Evolutionary conservation across 768 basidiomycete species (phyloP), one percentile per base, ranked within the genome.

Genomic region (Coprinopsis cinerea): DNA sequence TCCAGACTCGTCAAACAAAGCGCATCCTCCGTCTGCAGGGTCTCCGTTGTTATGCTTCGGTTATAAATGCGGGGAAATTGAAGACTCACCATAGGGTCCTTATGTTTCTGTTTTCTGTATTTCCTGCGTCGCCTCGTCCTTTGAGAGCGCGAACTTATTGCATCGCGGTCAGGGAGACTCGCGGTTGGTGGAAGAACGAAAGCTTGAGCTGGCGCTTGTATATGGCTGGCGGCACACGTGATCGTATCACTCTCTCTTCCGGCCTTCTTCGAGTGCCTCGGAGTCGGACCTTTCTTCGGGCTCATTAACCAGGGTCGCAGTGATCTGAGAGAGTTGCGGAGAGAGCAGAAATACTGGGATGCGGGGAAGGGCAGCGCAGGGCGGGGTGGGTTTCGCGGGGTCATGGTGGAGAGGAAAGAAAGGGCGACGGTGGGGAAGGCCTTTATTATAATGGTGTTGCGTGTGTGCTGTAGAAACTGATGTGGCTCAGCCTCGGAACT

Each of bases 31-130:
- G 42, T 50, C 49, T 51, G 17, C 22, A 25, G 23, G 24, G 41
- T 39, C 9, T n/a, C n/a, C n/a, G n/a, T 25, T 28, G 49, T 43
- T 36, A 32, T 17, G 34, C 34, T 11, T 6, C 13, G 11, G 17
- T 15, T 5, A 26, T 2, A 13, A n/a, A 26, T 11, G 20, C 4
- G 20, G 3, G 15, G 14, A 37, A 6, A 3, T 25, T 10, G 30
- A n/a, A 49, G 24, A 35, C 43, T n/a, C 40, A 51, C 44, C 42
- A 44, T 51, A 37, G 2, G 32, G 34, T 26, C 5, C 28, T 25
- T 26, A 23, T 10, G 36, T 24, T 14, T 25, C 34, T 37, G 25
- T 15, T 26, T 51, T 18, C 14, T 15, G 9, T 37, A 3, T 44
- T 43, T 45, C 36, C 43, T 45, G 32, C 25, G 9, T 17, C 24